A percentile compares a stretch with the other conserved stretches of the same genome.
Conservation (phyloP, 2,329 filamentous ascomycete species). For the Uncinocarpus reesii region DNA sequence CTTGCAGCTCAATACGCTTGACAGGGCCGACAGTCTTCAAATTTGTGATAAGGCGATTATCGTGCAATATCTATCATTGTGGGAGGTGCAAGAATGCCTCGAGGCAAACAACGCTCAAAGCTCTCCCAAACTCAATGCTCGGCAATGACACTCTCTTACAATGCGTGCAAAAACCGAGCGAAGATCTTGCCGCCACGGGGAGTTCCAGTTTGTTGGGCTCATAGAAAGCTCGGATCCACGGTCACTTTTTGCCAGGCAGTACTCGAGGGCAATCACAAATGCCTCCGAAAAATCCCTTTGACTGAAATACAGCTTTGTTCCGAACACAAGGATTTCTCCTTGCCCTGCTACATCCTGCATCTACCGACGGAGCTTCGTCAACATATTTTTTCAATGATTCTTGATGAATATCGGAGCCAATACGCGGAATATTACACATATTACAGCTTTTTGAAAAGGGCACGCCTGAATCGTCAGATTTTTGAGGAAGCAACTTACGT, state of each 20-base stretch:
- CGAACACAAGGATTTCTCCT: conserved; percentile 10
- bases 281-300: conserved; percentile 16
- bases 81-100: too few species aligned
- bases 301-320: conserved; percentile 15
- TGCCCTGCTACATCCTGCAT: conserved; percentile 14
- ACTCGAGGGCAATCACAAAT: conserved; percentile 12
- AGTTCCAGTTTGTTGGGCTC: conserved; percentile 11
- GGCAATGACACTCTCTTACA: conserved; percentile 11
- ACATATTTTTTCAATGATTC: conserved; percentile 14
- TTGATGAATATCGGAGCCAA: conserved; percentile 12
- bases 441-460: conserved; percentile 6
- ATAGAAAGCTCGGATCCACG: conserved; percentile 6
- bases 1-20: too few species aligned
- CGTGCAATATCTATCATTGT: too few species aligned
- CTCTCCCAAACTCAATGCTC: neutral
- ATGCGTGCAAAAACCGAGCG: conserved; percentile 14
- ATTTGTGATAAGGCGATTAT: too few species aligned
- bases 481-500: conserved; percentile 12
- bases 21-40: too few species aligned
- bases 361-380: conserved; percentile 14
- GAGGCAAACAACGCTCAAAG: conserved; percentile 6
- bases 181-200: neutral
- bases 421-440: conserved; percentile 10
- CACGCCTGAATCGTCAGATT: conserved; percentile 13
- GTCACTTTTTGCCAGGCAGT: conserved; percentile 13